Base-by-base conservation (phyloP, 306 rosid genomes). In the Quercus berberidifolia region DNA sequence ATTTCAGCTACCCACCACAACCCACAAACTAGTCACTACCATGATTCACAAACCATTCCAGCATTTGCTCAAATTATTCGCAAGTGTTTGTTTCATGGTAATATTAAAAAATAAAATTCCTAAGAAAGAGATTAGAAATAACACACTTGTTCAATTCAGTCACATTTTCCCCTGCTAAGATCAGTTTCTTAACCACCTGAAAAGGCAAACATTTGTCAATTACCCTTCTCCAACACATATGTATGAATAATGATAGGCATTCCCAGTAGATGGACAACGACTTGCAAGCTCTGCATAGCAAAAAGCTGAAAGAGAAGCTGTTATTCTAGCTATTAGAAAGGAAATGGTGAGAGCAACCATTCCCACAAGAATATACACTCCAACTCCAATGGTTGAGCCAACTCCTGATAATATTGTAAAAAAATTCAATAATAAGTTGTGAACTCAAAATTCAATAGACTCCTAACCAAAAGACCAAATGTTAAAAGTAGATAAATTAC, bases 221-320 rank as follows among this genome's bases (percentile, higher is more conserved):
- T 64, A 69, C 3, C 28, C 55, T 55, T 95, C 99, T 75, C 99
- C 99, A 69, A 93, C 83, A 74, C 96, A 95, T 80, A 92, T 91
- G 85, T 92, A 92, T 15, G 99, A 84, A 77, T 95, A 95, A 80
- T 92, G 99, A 84, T 95, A 95, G 19, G 99, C 99, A 70, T 94
- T 92, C 31, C 99, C 99, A 18, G 98, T 96, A 21, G 97, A 95
- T 57, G 99, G 98, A 65, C 94, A 95, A 3, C 94, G 92, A 85
- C 99, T 92, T 7, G 98, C 86, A 60, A 95, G 91, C 85, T 93
- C 98, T 2, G 99, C 99, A 83, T 95, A 91, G 84, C 98, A 95
- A 82, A 95, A 95, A 91, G 99, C 98, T 2, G 97, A 95, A 80
- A 95, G 97, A 49, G 83, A 90, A 78, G 97, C 91, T 4, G 93